Conservation (phyloP, 2,329 filamentous ascomycete species). For the Fusarium marasasianum region DNA sequence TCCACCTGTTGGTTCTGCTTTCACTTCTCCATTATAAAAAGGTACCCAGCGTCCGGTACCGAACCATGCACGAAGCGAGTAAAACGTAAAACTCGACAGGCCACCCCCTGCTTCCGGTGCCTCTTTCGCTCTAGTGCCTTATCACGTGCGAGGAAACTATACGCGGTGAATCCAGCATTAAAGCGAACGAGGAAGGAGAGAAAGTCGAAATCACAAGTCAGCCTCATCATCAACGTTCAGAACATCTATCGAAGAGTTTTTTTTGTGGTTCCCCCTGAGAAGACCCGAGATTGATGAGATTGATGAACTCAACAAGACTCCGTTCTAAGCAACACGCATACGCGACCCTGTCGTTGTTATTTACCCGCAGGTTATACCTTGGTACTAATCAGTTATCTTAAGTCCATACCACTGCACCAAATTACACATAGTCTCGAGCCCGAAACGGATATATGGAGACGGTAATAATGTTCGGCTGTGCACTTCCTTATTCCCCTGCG, state of each 20-base stretch:
- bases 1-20: conserved; percentile 7
- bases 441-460: conserved; percentile 30
- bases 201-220: not conserved
- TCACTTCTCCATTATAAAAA: conserved; percentile 21
- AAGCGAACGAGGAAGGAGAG: conserved; percentile 32
- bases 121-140: conserved; percentile 21
- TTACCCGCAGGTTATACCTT: conserved; percentile 13
- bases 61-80: conserved; percentile 29
- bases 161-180: conserved; percentile 13
- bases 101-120: conserved; percentile 11
- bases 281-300: conserved; percentile 32
- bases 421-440: conserved; percentile 22
- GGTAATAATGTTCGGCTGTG: conserved; percentile 11
- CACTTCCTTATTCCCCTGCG: conserved; percentile 6
- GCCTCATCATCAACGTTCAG: conserved; percentile 1
- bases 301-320: conserved; percentile 5
- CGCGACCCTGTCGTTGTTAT: conserved; percentile 23
- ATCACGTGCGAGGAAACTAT: conserved; percentile 35
- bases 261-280: conserved; percentile 33
- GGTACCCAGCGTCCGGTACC: conserved; percentile 34
- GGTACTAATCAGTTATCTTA: conserved; percentile 25
- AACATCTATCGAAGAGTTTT: conserved; percentile 1
- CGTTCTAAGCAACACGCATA: conserved; percentile 21
- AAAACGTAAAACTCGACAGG: conserved; percentile 35
- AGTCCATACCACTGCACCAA: conserved; percentile 9